phyloP scores from a whole-genome alignment of 2,329 filamentous ascomycete genomes.

The Exophiala dermatitidis region DNA sequence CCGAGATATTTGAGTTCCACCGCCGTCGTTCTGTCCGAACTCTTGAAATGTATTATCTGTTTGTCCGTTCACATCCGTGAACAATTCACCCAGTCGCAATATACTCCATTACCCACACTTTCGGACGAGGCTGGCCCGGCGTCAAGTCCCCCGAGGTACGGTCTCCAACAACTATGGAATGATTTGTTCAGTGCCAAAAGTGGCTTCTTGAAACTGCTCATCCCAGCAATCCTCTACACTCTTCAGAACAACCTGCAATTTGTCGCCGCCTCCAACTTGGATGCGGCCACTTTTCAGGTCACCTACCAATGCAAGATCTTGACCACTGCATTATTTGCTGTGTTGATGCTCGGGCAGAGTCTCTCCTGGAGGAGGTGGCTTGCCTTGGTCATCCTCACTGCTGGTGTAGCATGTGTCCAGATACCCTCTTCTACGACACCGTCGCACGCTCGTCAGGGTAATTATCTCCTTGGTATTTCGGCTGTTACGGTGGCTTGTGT shows the following conservation, averaged over 20 bases:
- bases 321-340: slow-evolving; percentile 79
- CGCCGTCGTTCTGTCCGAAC: slow-evolving; percentile 86
- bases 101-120: slow-evolving; percentile 10
- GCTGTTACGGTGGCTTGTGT: slow-evolving; percentile 71
- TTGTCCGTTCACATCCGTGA: slow-evolving; percentile 81
- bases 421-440: slow-evolving; percentile 58
- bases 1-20: slow-evolving; percentile 90
- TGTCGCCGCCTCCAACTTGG: slow-evolving; percentile 79
- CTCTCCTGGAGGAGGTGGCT: slow-evolving; percentile 70
- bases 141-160: slow-evolving; percentile 47
- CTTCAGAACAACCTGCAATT: slow-evolving; percentile 89
- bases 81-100: slow-evolving; percentile 10
- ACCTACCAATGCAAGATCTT: slow-evolving; percentile 93
- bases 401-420: slow-evolving; percentile 79
- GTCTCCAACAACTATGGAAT: slow-evolving; percentile 71
- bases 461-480: slow-evolving; percentile 44
- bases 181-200: slow-evolving; percentile 81
- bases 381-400: slow-evolving; percentile 68
- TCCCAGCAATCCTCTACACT: slow-evolving; percentile 82
- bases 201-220: slow-evolving; percentile 69
- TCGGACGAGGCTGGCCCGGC: slow-evolving; percentile 25
- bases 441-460: slow-evolving; percentile 46
- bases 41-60: slow-evolving; percentile 81
- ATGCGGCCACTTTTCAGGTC: slow-evolving; percentile 87
- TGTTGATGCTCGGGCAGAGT: slow-evolving; percentile 64